Evolutionary conservation across 805 yeast species (phyloP).

Genomic region (Teunomyces cretensis): DNA sequence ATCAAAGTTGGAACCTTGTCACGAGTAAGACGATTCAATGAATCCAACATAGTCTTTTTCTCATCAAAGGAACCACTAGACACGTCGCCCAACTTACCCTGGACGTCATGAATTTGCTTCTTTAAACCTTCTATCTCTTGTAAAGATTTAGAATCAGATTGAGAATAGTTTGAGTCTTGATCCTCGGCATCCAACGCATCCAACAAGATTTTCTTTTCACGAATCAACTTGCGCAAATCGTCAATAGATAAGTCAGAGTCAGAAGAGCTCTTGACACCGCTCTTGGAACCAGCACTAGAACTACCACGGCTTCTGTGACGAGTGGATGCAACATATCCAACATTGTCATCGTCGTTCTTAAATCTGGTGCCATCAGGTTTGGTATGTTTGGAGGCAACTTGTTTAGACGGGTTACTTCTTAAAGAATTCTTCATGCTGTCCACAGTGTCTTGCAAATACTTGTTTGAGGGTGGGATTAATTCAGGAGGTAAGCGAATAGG

Average conservation of each 20-base stretch:
- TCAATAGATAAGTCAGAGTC: conserved; percentile 46
- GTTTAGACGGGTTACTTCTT: conserved; percentile 25
- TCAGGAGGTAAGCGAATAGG: conserved; percentile 86
- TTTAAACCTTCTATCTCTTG: conserved; percentile 67
- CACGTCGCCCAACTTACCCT: conserved; percentile 26
- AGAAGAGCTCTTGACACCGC: conserved; percentile 19
- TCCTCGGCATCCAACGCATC: conserved; percentile 73
- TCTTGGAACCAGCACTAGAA: conserved; percentile 9
- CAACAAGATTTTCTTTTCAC: conserved; percentile 68
- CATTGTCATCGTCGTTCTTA: conserved; percentile 72
- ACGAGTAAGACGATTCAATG: conserved; percentile 58
- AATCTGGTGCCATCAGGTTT: conserved; percentile 40
- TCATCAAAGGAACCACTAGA: conserved; percentile 37
- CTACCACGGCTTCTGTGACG: conserved; percentile 47
- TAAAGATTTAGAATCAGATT: conserved; percentile 38
- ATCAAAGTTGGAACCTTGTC: conserved; percentile 74
- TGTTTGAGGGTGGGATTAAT: conserved; percentile 82
- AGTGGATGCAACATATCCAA: conserved; percentile 69
- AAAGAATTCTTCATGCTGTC: conserved; percentile 68
- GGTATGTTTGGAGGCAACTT: conserved; percentile 18
- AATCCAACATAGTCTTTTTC: conserved; percentile 51
- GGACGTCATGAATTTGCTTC: conserved; percentile 51
- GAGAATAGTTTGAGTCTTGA: conserved; percentile 37
- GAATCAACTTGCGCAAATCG: conserved; percentile 61
- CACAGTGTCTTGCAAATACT: conserved; percentile 68